These are phyloP conservation scores for Areca catechu DNA, from an alignment of 176 grass and related monocot genomes.

Conservation along the genomic window DNA sequence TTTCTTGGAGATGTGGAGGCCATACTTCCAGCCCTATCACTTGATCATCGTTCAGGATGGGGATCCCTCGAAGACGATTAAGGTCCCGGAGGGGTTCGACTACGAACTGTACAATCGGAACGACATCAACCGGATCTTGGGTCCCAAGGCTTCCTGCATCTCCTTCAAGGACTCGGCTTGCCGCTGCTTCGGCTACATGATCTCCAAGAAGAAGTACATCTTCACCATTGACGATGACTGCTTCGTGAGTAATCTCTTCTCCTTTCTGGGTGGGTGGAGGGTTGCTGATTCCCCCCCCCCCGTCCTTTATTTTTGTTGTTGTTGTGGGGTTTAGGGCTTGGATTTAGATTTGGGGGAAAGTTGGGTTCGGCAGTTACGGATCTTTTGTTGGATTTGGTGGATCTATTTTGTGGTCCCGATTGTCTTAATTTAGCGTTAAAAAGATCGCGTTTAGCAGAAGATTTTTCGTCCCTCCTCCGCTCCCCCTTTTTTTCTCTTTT, in stretches of 20 bases:
- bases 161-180: slow-evolving; percentile 20
- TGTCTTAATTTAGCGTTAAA: no score
- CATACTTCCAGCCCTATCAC: slow-evolving; percentile 93
- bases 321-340: no score
- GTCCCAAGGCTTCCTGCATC: slow-evolving; percentile 60
- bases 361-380: no score
- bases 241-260: not conserved
- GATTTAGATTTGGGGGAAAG: no score
- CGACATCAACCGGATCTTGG: slow-evolving; percentile 87
- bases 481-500: no score
- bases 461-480: no score
- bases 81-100: slow-evolving; percentile 86
- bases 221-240: slow-evolving; percentile 21
- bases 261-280: not conserved
- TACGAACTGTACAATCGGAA: slow-evolving; percentile 97
- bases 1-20: slow-evolving; percentile 96
- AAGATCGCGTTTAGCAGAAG: no score
- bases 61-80: slow-evolving; percentile 54
- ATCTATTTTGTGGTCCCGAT: no score
- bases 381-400: no score
- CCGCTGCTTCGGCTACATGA: slow-evolving; percentile 14
- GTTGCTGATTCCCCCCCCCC: not conserved
- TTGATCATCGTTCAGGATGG: slow-evolving; percentile 97
- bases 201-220: slow-evolving; percentile 24
- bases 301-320: no score